phyloP scores from a whole-genome alignment of 441 rosid genomes.

The Gossypium lobatum region DNA sequence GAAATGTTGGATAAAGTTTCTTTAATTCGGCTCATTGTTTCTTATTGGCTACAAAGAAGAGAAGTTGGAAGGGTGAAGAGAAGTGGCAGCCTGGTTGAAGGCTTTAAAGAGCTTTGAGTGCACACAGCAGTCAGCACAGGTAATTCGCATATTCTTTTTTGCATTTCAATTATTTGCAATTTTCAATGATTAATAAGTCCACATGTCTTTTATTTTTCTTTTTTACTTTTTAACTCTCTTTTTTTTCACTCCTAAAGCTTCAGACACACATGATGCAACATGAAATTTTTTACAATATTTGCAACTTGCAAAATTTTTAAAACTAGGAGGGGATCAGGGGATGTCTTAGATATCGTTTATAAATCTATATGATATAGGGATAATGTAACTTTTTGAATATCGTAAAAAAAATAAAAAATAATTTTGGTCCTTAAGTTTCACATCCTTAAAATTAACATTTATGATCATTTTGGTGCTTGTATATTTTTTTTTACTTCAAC shows the following conservation, averaged over 20 bases:
- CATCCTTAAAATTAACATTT: too few relatives aligned
- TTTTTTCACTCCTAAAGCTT: neutral
- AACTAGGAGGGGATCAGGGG: neutral
- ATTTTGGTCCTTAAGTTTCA: too few relatives aligned
- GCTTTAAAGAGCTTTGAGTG: neutral
- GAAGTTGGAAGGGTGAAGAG: neutral
- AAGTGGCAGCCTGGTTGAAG: neutral
- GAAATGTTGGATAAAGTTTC: constrained; percentile 15
- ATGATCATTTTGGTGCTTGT: fast-evolving
- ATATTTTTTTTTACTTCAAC: too few relatives aligned
- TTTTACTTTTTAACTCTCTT: neutral
- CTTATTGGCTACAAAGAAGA: neutral
- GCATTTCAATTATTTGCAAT: neutral
- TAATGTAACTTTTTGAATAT: too few relatives aligned
- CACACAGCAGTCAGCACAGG: neutral
- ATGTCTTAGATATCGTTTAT: too few relatives aligned
- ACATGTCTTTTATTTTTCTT: neutral
- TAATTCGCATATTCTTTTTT: neutral
- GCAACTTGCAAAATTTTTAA: neutral
- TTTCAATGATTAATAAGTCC: neutral
- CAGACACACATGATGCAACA: neutral
- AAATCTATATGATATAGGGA: too few relatives aligned
- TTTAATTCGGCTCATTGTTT: constrained; percentile 18
- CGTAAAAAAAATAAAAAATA: too few relatives aligned
- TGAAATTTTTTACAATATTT: neutral